A percentile compares a stretch with the other conserved stretches of the same genome.
These are phyloP conservation scores for Oxytropis ochrocephala DNA, from an alignment of 306 rosid genomes.

Conservation along the genomic window DNA sequence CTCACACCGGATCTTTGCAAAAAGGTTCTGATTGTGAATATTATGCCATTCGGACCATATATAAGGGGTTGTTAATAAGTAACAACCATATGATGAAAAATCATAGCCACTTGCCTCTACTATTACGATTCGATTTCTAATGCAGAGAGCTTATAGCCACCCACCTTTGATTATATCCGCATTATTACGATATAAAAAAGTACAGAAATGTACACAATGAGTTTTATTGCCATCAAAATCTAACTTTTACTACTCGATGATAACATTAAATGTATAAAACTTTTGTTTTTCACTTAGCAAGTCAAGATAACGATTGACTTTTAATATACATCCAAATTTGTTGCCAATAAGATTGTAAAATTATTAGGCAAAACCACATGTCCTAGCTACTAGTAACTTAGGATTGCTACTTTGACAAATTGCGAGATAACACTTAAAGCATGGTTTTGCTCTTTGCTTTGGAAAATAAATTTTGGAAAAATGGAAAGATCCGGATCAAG, in stretches of 20 bases:
- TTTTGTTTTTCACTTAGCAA: no score
- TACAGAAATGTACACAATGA: background rate
- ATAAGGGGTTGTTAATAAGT: no score
- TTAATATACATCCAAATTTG: background rate
- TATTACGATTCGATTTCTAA: conserved; percentile 87
- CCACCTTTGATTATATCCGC: conserved; percentile 95
- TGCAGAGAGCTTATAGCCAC: conserved; percentile 85
- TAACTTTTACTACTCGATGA: no score
- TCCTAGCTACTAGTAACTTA: background rate
- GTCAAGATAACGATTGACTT: no score
- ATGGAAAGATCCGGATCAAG: background rate
- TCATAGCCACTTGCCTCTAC: conserved; percentile 50
- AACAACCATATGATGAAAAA: background rate
- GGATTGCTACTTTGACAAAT: background rate
- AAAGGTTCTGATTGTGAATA: conserved; percentile 19
- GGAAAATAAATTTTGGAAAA: conserved; percentile 1
- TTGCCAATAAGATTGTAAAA: background rate
- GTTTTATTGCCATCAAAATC: background rate
- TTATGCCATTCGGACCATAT: background rate
- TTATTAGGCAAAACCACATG: background rate
- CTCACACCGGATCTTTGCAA: conserved; percentile 62
- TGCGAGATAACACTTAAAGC: background rate
- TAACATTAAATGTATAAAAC: no score
- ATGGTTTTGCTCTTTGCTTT: background rate
- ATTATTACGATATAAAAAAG: conserved; percentile 52